phyloP scores from a whole-genome alignment of 352 stramenopile species.

The Phytophthora boehmeriae region DNA sequence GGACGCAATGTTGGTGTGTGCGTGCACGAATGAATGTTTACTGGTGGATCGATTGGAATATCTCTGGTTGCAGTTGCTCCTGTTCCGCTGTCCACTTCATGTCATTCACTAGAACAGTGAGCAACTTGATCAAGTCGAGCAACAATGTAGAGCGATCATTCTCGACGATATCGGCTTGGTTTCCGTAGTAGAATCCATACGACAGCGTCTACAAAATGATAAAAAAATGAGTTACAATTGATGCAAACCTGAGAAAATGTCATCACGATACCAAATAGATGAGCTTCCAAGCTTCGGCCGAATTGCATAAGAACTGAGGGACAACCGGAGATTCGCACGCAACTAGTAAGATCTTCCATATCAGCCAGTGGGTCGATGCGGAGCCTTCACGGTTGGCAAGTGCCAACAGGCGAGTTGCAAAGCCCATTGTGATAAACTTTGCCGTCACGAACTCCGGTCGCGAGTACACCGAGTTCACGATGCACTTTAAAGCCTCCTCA shows the following conservation, averaged over 20 bases:
- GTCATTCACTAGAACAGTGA: constrained; percentile 62
- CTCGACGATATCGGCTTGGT: constrained; percentile 20
- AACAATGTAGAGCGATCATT: constrained; percentile 36
- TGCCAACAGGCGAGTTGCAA: constrained; percentile 31
- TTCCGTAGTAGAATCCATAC: constrained; percentile 33
- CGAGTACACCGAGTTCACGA: constrained; percentile 71
- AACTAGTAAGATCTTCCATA: constrained; percentile 68
- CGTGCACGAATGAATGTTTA: constrained; percentile 5
- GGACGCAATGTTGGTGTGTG: not conserved
- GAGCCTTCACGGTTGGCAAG: constrained; percentile 32
- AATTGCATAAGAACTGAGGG: constrained; percentile 30
- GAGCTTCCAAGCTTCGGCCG: constrained; percentile 45
- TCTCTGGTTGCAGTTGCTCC: constrained; percentile 25
- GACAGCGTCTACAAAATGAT: constrained; percentile 44
- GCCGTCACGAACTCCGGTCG: constrained; percentile 59
- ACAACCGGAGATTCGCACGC: constrained; percentile 48
- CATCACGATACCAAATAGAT: constrained; percentile 41
- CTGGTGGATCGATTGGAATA: constrained; percentile 36
- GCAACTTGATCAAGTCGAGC: constrained; percentile 63
- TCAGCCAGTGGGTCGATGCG: constrained; percentile 50
- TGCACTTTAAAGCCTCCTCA: constrained; percentile 72
- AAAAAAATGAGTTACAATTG: not conserved
- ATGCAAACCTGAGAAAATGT: not conserved
- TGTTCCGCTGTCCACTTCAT: constrained; percentile 51
- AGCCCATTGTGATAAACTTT: constrained; percentile 26